phyloP scores from a whole-genome alignment of 768 basidiomycete species.

The Lyophyllum semitale region DNA sequence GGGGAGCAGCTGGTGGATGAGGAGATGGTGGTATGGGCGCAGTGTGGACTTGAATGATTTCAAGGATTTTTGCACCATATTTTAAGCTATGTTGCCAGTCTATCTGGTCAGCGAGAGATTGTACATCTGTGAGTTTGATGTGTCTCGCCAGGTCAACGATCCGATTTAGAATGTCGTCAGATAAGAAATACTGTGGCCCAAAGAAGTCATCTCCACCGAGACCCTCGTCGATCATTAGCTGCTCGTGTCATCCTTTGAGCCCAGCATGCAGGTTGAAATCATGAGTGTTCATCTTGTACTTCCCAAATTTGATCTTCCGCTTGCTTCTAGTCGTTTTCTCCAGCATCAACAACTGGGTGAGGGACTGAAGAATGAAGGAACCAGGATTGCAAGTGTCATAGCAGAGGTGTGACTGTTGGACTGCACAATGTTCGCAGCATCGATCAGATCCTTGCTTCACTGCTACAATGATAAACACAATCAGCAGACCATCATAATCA shows the following conservation, averaged over 20 bases:
- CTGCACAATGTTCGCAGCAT: no score
- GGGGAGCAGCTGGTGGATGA: neutral
- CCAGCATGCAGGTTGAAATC: slow-evolving; percentile 7
- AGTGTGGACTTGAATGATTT: neutral
- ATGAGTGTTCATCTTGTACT: neutral
- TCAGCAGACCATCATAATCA: no score
- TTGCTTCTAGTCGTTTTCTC: neutral
- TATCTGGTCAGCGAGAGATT: slow-evolving; percentile 19
- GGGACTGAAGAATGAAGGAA: neutral
- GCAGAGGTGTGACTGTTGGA: slow-evolving; percentile 2
- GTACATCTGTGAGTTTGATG: slow-evolving; percentile 15
- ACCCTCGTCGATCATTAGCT: neutral
- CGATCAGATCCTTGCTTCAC: no score
- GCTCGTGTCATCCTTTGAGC: slow-evolving; percentile 17
- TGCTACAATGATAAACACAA: no score
- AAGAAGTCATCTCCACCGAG: slow-evolving; percentile 10
- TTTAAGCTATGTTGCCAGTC: slow-evolving; percentile 15
- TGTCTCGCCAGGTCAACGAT: slow-evolving; percentile 27
- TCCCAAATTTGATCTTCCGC: neutral
- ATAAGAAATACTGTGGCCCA: slow-evolving; percentile 17
- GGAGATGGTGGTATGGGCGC: neutral
- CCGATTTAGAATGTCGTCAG: no score
- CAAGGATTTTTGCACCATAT: slow-evolving; percentile 8
- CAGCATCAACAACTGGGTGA: neutral
- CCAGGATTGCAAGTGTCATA: slow-evolving; percentile 13